Evolutionary conservation across 2,329 filamentous ascomycete species (phyloP).

Genomic region (Cytospora mali): DNA sequence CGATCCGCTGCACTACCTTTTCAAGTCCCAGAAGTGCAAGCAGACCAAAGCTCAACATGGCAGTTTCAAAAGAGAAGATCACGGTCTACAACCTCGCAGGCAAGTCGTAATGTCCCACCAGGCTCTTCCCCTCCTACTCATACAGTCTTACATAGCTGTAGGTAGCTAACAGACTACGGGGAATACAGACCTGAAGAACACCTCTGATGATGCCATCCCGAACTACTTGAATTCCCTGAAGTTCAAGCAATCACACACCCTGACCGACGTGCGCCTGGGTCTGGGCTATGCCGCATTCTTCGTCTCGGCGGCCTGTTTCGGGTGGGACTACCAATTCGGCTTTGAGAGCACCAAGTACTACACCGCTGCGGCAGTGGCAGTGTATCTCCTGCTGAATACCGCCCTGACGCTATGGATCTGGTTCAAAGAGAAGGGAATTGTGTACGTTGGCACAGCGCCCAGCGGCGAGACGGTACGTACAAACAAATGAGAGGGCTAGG

Average conservation of each 20-base stretch:
- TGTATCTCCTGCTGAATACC: constrained; percentile 80
- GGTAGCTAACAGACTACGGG: constrained; percentile 16
- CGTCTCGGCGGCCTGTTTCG: constrained; percentile 82
- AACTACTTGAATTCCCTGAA: constrained; percentile 89
- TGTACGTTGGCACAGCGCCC: constrained; percentile 74
- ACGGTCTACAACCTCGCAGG: constrained; percentile 69
- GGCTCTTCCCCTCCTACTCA: constrained; percentile 10
- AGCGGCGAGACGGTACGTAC: constrained; percentile 65
- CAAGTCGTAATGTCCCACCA: constrained; percentile 36
- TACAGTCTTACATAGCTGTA: constrained; percentile 26
- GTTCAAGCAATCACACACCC: constrained; percentile 79
- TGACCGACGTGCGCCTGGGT: constrained; percentile 79
- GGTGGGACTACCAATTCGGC: constrained; percentile 87
- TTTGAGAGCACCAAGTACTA: constrained; percentile 84
- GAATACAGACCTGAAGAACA: constrained; percentile 85
- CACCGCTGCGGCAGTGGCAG: constrained; percentile 75
- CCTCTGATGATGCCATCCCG: constrained; percentile 89
- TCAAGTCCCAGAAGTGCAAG: not conserved
- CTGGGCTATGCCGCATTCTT: constrained; percentile 82
- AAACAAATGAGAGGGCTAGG: not conserved
- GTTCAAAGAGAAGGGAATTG: constrained; percentile 75
- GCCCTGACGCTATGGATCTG: constrained; percentile 83
- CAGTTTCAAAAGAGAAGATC: constrained; percentile 56
- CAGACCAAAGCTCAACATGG: constrained; percentile 38
- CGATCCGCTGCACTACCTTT: not conserved